These are phyloP conservation scores for Pinus tabuliformis DNA, from an alignment of 75 land plant genomes.

Conservation along the genomic window DNA sequence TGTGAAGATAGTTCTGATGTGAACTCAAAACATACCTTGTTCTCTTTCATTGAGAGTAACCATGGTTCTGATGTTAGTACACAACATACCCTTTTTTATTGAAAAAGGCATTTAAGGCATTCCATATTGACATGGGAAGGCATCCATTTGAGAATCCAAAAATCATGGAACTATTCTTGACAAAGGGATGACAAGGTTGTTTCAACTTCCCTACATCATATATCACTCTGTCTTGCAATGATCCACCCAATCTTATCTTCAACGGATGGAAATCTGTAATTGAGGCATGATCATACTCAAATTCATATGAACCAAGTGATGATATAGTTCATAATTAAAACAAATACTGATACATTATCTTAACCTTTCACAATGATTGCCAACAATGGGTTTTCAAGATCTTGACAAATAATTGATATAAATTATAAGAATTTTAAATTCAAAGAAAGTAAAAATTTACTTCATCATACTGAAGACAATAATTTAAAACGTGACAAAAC, in stretches of 20 bases:
- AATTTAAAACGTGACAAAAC: neutral
- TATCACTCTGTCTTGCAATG: slow-evolving; percentile 53
- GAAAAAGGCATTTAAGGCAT: slow-evolving; percentile 69
- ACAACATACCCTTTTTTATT: slow-evolving; percentile 56
- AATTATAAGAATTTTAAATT: neutral
- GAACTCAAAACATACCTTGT: no score
- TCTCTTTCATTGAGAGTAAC: no score
- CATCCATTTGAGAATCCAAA: slow-evolving; percentile 66
- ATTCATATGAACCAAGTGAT: no score
- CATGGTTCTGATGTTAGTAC: neutral
- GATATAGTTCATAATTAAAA: neutral
- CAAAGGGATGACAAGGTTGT: slow-evolving; percentile 58
- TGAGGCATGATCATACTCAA: no score
- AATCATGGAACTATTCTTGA: slow-evolving; percentile 8
- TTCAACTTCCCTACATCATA: slow-evolving; percentile 52
- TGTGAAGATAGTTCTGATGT: neutral
- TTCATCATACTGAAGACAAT: neutral
- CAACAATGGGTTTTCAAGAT: slow-evolving; percentile 44
- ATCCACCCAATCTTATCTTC: no score
- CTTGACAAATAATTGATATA: slow-evolving; percentile 22
- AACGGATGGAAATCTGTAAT: no score
- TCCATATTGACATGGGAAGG: slow-evolving; percentile 77
- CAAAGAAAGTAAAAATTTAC: neutral
- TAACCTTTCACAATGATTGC: slow-evolving; percentile 61
- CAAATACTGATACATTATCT: neutral